Evolutionary conservation across 176 grass and related monocot genomes (phyloP).

Genomic region (Cenchrus fungigraminus): DNA sequence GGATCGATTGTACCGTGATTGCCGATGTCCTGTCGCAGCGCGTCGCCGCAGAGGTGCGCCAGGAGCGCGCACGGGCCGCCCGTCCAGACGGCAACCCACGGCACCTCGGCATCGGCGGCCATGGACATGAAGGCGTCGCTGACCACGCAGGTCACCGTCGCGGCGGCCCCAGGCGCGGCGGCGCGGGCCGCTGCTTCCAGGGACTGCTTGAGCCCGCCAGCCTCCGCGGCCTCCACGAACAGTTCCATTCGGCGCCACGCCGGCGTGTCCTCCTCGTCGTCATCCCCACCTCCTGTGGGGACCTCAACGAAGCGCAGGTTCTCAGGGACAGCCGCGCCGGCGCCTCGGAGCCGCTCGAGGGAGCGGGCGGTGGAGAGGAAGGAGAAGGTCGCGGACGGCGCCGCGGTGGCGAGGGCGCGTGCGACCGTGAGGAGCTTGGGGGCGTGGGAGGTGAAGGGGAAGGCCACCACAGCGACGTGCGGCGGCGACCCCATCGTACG

Average conservation of each 20-base stretch:
- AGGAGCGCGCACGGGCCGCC: slow-evolving; percentile 4
- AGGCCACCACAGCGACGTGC: slow-evolving; percentile 41
- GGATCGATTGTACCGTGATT: slow-evolving; percentile 23
- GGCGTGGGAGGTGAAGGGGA: slow-evolving; percentile 48
- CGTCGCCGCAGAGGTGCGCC: slow-evolving; percentile 52
- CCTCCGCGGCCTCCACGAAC: slow-evolving; percentile 29
- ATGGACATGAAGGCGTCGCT: slow-evolving; percentile 16
- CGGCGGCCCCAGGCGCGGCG: neutral
- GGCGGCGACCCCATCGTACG: neutral
- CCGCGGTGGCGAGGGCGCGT: slow-evolving; percentile 30
- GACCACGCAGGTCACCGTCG: slow-evolving; percentile 10
- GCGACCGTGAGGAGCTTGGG: slow-evolving; percentile 33
- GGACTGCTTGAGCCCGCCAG: slow-evolving; percentile 4
- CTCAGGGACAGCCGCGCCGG: too few relatives aligned
- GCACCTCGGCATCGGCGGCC: neutral
- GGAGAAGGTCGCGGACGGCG: slow-evolving; percentile 11
- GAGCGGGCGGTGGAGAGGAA: slow-evolving; percentile 14
- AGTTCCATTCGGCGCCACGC: neutral
- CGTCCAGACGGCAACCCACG: slow-evolving; percentile 19
- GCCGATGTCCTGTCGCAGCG: slow-evolving; percentile 5
- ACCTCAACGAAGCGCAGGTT: slow-evolving; percentile 40
- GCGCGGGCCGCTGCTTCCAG: slow-evolving; percentile 13
- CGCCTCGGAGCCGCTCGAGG: neutral
- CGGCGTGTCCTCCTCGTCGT: neutral
- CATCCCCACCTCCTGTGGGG: neutral